Percentiles rank a stretch among this genome's conserved stretches.
Conservation (phyloP, 805 yeast genomes). For the Kregervanrija delftensis region DNA sequence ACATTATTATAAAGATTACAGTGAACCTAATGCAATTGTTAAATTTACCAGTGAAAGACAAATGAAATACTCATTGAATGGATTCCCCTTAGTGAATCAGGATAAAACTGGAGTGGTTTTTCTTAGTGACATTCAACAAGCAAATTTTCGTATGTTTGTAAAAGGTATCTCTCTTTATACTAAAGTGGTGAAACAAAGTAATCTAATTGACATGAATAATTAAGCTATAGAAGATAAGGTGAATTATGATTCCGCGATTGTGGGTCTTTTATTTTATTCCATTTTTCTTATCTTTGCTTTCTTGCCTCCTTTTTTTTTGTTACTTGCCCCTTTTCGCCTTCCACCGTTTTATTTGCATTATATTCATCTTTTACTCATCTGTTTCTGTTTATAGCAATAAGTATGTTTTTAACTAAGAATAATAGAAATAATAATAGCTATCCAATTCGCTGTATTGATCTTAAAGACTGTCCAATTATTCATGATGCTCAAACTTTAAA, state of each 20-base stretch:
- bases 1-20: background rate
- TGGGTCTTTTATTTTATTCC: too few species aligned
- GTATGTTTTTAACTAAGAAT: background rate
- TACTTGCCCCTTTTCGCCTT: too few species aligned
- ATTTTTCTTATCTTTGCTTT: too few species aligned
- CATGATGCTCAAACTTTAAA: too few species aligned
- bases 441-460: background rate
- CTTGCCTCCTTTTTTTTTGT: too few species aligned
- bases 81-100: conserved; percentile 6
- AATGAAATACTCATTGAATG: conserved; percentile 7
- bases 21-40: conserved; percentile 7
- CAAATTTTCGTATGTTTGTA: conserved; percentile 11
- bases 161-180: conserved; percentile 5
- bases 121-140: background rate
- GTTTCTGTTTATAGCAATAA: background rate
- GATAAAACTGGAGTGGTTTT: background rate
- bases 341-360: background rate
- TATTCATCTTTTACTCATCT: background rate
- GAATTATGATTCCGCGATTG: too few species aligned
- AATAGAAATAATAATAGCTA: background rate
- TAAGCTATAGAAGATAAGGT: background rate
- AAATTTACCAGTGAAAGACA: conserved; percentile 7
- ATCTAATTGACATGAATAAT: background rate
- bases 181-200: background rate
- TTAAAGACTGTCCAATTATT: background rate